Percentiles rank a stretch among this genome's conserved stretches.
phyloP scores from a whole-genome alignment of 768 basidiomycete species.

The Leucosporidium yakuticum region DNA sequence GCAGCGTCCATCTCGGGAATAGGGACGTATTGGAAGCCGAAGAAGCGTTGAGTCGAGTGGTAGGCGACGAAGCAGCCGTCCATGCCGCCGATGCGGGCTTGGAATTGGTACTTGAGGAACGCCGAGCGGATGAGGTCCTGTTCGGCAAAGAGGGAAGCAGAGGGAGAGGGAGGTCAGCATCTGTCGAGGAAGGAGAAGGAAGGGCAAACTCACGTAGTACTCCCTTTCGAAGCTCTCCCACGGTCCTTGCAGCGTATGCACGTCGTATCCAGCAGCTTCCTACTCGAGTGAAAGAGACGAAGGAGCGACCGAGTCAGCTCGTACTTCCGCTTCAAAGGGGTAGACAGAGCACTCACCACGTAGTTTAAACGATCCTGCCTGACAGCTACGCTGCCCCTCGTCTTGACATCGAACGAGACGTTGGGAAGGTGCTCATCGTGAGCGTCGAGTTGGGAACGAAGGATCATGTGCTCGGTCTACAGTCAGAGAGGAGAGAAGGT shows the following conservation, averaged over 20 bases:
- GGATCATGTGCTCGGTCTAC: constrained; percentile 57
- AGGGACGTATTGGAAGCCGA: constrained; percentile 90
- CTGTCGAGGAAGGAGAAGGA: too few relatives aligned
- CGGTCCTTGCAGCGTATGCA: constrained; percentile 58
- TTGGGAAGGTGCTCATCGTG: constrained; percentile 70
- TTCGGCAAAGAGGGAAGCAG: neutral
- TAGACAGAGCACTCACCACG: constrained; percentile 48
- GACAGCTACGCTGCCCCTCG: constrained; percentile 75
- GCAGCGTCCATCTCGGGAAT: constrained; percentile 78
- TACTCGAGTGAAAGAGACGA: constrained; percentile 5
- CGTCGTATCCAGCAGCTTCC: constrained; percentile 66
- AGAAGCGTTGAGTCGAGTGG: constrained; percentile 61
- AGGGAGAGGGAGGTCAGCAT: too few relatives aligned
- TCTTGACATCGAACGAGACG: constrained; percentile 94
- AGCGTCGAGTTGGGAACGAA: constrained; percentile 94
- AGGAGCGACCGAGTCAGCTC: neutral
- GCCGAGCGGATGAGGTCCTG: constrained; percentile 81
- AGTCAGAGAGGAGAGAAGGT: neutral
- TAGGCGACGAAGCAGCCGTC: constrained; percentile 62
- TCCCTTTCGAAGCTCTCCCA: constrained; percentile 83
- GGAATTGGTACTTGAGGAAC: constrained; percentile 94
- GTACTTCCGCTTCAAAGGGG: neutral
- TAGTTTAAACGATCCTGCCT: constrained; percentile 80
- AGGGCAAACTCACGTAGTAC: constrained; percentile 53
- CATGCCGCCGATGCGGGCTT: constrained; percentile 94